A percentile compares a stretch with the other conserved stretches of the same genome.
Evolutionary conservation across 345 rosid genomes (phyloP).

Genomic region (Gossypium stocksii): DNA sequence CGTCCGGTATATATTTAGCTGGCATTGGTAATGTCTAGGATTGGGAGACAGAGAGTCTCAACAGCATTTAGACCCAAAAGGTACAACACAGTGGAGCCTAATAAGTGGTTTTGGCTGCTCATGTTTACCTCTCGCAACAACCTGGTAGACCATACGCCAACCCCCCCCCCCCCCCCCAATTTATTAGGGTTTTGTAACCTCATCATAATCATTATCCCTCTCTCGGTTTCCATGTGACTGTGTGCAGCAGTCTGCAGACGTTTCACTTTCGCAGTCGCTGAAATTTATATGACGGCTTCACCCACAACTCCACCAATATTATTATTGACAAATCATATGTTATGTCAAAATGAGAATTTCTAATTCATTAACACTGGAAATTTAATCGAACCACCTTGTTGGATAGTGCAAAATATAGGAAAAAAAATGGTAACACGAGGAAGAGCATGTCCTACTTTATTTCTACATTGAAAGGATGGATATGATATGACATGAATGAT

Average conservation of each 20-base stretch:
- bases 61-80: background rate
- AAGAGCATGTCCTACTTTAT: background rate
- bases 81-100: background rate
- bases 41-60: background rate
- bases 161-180: background rate
- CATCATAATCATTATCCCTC: background rate
- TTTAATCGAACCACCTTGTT: too few species aligned
- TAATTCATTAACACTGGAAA: too few species aligned
- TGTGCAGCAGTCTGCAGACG: background rate
- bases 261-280: background rate
- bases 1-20: background rate
- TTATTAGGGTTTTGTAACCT: slow-evolving; percentile 5
- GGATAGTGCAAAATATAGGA: background rate
- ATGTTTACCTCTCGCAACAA: background rate
- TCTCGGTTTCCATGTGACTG: slow-evolving; percentile 11
- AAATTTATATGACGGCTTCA: background rate
- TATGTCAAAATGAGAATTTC: too few species aligned
- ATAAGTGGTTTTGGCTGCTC: background rate
- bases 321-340: too few species aligned
- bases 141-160: slow-evolving; percentile 2
- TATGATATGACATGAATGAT: background rate
- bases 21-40: background rate
- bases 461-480: background rate
- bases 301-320: background rate
- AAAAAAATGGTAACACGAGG: too few species aligned